Percentiles rank a stretch among this genome's conserved stretches.
Evolutionary conservation across 2,329 filamentous ascomycete genomes (phyloP).

Genomic region (Colletotrichum shisoi): DNA sequence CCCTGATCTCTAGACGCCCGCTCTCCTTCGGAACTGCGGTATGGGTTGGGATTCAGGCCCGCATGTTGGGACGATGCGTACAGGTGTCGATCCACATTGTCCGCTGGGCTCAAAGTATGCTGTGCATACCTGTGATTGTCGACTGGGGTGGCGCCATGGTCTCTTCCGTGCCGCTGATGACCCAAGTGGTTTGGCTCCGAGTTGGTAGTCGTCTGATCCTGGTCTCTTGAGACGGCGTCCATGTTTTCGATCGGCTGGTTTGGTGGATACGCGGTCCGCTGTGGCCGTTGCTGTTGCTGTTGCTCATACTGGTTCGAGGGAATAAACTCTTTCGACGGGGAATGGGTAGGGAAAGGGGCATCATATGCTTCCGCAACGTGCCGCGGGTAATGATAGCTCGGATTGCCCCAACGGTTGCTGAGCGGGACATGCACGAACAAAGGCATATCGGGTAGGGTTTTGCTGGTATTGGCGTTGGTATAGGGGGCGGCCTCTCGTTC

Average conservation of each 20-base stretch:
- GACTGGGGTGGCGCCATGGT: background rate
- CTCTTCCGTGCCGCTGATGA: background rate
- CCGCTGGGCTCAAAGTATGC: background rate
- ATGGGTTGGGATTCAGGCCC: background rate
- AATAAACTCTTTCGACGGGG: background rate
- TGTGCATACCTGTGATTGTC: background rate
- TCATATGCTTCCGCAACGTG: slow-evolving; percentile 2
- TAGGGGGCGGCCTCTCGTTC: background rate
- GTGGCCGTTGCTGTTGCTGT: background rate
- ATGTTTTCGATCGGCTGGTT: background rate
- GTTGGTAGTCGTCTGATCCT: background rate
- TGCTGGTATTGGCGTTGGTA: background rate
- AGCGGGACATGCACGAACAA: slow-evolving; percentile 9
- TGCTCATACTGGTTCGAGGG: background rate
- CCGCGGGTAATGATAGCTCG: slow-evolving; percentile 20
- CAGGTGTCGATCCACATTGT: background rate
- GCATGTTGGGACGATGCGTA: background rate
- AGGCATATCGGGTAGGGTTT: slow-evolving; percentile 16
- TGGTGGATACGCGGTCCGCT: background rate
- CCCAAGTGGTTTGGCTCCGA: background rate
- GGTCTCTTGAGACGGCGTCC: background rate
- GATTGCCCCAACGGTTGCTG: slow-evolving; percentile 7
- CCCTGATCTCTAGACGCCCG: background rate
- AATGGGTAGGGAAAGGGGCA: background rate
- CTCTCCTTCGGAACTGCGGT: background rate